Base-by-base conservation (phyloP, 108 stramenopile genomes). In the Pseudonitzschia delicatissima region DNA sequence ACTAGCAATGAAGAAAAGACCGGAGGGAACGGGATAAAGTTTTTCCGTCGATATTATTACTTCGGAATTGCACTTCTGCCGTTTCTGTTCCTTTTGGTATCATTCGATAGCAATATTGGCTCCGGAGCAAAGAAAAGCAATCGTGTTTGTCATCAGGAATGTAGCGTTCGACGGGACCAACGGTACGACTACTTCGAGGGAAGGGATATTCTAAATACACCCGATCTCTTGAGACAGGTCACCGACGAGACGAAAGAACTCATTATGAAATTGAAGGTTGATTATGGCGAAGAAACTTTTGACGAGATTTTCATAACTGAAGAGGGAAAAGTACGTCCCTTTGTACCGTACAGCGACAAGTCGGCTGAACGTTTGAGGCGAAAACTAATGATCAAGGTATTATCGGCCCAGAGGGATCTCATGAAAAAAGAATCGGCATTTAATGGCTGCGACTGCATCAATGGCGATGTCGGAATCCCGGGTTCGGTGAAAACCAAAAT, bases 331-430 rank as follows among this genome's bases (percentile, higher is more conserved):
- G 4, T 36, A 2, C 60, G 60, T 26, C 60, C 60, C 11, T 40
- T 61, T 42, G 37, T 61, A 23, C 60, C 60, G 20, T 25, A 39
- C 13, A 11, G 53, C 31, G 53, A 55, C 12, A n/a, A 25, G 2
- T 40, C 60, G 20, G 28, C 44, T 4, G 12, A 62, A 23, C 18
- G 59, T 23, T 35, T 74, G 39, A 67, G 66, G 48, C 61, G 73
- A 33, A 73, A 69, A 37, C 34, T 79, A 2, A 63, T 52, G 64
- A 61, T 79, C 31, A 79, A 79, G 40, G 60, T 78, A 1, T 23
- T 78, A 8, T 45, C 45, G 58, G 53, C 62, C 4, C 52, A 52
- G 29, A 28, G 15, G 3, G 34, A 17, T 8, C 11, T 68, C 23
- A 6, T 9, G 31, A 35, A 44, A 37, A 18, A 40, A 18, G 68